A percentile compares a stretch with the other conserved stretches of the same genome.
These are phyloP conservation scores for Tremella fuciformis DNA, from an alignment of 768 basidiomycete genomes.

Conservation along the genomic window DNA sequence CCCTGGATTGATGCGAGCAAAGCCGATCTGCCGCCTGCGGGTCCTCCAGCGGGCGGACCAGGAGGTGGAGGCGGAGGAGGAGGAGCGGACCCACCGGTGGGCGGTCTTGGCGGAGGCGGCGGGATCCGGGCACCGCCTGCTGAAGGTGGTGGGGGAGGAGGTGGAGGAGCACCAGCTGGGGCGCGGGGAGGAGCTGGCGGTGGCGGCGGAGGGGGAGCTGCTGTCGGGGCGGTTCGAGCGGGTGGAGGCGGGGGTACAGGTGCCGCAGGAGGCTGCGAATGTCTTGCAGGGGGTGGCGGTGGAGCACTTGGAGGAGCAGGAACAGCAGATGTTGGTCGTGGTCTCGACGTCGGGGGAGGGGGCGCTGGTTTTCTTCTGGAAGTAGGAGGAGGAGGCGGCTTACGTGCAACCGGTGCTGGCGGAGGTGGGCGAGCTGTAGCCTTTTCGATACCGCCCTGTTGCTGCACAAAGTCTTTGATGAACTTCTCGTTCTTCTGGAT, in stretches of 20 bases:
- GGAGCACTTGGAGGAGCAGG: slow-evolving; percentile 43
- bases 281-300: slow-evolving; percentile 50
- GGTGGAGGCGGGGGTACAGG: slow-evolving; percentile 50
- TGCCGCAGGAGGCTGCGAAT: slow-evolving; percentile 39
- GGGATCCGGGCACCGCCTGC: slow-evolving; percentile 15
- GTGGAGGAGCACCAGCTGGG: slow-evolving; percentile 40
- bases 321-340: slow-evolving; percentile 33
- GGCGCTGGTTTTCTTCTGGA: slow-evolving; percentile 52
- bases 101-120: slow-evolving; percentile 40
- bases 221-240: slow-evolving; percentile 34
- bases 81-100: slow-evolving; percentile 20
- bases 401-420: slow-evolving; percentile 47
- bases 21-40: slow-evolving; percentile 55
- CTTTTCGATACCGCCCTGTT: slow-evolving; percentile 53
- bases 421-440: slow-evolving; percentile 4
- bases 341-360: slow-evolving; percentile 52
- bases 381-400: slow-evolving; percentile 58
- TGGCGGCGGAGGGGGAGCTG: slow-evolving; percentile 30
- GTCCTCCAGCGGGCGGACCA: slow-evolving; percentile 54
- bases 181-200: slow-evolving; percentile 21
- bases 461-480: slow-evolving; percentile 77
- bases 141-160: slow-evolving; percentile 38
- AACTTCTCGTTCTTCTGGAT: slow-evolving; percentile 80
- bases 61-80: slow-evolving; percentile 50
- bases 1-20: slow-evolving; percentile 79